These are phyloP conservation scores for Pestalotiopsis sp. DNA, from an alignment of 2,329 filamentous ascomycete genomes.

Conservation along the genomic window DNA sequence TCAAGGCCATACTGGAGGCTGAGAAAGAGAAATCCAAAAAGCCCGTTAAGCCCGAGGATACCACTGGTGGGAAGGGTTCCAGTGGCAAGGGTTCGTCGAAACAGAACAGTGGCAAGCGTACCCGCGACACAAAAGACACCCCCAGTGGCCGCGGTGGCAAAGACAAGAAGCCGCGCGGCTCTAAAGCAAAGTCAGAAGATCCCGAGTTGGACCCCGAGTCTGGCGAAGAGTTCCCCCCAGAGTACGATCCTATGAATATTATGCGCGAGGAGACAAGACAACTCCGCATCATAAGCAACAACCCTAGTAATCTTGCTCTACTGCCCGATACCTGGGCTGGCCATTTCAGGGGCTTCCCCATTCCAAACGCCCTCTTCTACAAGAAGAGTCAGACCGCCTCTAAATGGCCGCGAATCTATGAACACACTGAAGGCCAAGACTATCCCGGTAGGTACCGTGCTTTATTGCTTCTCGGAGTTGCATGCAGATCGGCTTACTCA, in stretches of 20 bases:
- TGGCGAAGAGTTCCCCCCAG: not conserved
- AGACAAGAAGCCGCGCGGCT: no score
- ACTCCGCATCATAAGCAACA: conserved; percentile 18
- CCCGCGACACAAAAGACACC: not conserved
- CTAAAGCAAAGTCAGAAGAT: not conserved
- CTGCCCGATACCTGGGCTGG: conserved; percentile 34
- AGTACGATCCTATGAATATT: no score
- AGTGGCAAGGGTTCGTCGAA: no score
- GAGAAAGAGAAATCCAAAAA: no score
- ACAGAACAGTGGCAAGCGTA: not conserved
- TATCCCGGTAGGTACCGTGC: conserved; percentile 30
- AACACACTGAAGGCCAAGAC: conserved; percentile 27
- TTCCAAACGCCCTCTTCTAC: conserved; percentile 34
- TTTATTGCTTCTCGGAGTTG: conserved; percentile 26
- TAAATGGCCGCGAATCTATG: conserved; percentile 32
- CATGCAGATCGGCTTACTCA: conserved; percentile 23
- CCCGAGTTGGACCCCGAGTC: not conserved
- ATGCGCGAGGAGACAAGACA: conserved; percentile 4
- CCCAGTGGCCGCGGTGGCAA: not conserved
- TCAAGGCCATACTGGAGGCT: no score
- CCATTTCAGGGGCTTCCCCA: conserved; percentile 32
- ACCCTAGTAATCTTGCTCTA: conserved; percentile 31
- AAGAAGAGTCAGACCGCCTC: conserved; percentile 24
- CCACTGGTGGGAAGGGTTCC: no score
- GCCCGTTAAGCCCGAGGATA: no score